Percentiles rank a stretch among this genome's conserved stretches.
Evolutionary conservation across 164 flowering plant species (phyloP).

Genomic region (Macadamia integrifolia): DNA sequence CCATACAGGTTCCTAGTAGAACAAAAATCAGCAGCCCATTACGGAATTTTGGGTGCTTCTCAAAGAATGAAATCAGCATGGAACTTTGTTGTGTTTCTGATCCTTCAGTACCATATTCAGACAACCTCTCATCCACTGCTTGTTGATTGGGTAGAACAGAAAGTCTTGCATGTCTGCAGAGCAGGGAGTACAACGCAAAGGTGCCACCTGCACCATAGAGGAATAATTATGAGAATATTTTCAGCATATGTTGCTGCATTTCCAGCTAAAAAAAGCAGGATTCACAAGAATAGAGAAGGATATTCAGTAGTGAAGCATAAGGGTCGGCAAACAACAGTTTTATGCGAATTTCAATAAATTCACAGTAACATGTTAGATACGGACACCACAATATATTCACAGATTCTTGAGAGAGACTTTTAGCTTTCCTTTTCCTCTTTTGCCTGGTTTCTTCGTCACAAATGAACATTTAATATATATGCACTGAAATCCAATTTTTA

Average conservation of each 20-base stretch:
- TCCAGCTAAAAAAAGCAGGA: no score
- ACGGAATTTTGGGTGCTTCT: slow-evolving; percentile 42
- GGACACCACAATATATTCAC: no score
- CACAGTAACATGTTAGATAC: no score
- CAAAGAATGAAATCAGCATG: slow-evolving; percentile 39
- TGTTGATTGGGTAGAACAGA: slow-evolving; percentile 62
- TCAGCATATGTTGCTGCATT: background rate
- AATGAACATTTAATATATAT: no score
- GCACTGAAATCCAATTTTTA: no score
- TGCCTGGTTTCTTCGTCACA: no score
- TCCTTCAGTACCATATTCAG: slow-evolving; percentile 31
- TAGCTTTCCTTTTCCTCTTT: no score
- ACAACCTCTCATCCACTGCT: slow-evolving; percentile 41
- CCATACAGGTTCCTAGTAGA: slow-evolving; percentile 75
- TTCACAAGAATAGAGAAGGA: no score
- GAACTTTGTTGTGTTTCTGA: slow-evolving; percentile 40
- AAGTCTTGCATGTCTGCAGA: slow-evolving; percentile 64
- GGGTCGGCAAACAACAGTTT: no score
- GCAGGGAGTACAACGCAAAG: slow-evolving; percentile 71
- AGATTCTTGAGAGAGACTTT: no score
- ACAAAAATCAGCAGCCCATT: slow-evolving; percentile 47
- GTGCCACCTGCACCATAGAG: slow-evolving; percentile 62
- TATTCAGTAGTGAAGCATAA: no score
- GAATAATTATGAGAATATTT: slow-evolving; percentile 10
- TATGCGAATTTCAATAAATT: no score